Conservation (phyloP, 1,284 basidiomycete species). For the Chalciporus piperatoides region DNA sequence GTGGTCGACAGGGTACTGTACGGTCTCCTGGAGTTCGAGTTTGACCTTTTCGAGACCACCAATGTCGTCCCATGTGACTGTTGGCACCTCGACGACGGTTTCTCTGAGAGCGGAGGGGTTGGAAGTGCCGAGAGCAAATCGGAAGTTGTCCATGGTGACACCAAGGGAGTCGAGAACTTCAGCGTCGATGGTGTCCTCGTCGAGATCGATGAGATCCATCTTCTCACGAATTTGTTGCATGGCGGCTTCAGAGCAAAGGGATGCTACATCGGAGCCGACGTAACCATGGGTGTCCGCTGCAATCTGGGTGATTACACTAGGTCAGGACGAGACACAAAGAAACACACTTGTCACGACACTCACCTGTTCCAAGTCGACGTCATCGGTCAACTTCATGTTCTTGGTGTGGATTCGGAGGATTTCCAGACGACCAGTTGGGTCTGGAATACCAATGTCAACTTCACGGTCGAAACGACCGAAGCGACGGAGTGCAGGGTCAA, state of each 20-base stretch:
- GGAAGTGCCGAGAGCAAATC: slow-evolving; percentile 80
- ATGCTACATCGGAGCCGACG: slow-evolving; percentile 96
- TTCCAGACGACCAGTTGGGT: slow-evolving; percentile 97
- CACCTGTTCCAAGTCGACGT: slow-evolving; percentile 96
- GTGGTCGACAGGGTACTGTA: slow-evolving; percentile 99
- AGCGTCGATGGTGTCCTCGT: slow-evolving; percentile 85
- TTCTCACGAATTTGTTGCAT: slow-evolving; percentile 94
- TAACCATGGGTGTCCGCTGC: slow-evolving; percentile 99
- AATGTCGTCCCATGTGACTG: slow-evolving; percentile 97
- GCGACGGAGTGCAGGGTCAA: slow-evolving; percentile 95
- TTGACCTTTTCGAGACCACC: slow-evolving; percentile 99
- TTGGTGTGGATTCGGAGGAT: slow-evolving; percentile 99
- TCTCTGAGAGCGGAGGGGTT: slow-evolving; percentile 87
- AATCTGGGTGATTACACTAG: slow-evolving; percentile 51
- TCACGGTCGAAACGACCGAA: slow-evolving; percentile 99
- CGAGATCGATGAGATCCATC: slow-evolving; percentile 85
- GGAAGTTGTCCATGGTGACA: slow-evolving; percentile 92
- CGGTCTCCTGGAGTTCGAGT: slow-evolving; percentile 97
- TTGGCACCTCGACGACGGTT: slow-evolving; percentile 89
- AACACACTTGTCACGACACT: slow-evolving; percentile 9
- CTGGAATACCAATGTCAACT: slow-evolving; percentile 98
- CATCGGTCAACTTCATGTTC: slow-evolving; percentile 99
- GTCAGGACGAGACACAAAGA: neutral
- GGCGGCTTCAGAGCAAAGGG: slow-evolving; percentile 87
- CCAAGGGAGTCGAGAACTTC: slow-evolving; percentile 86